Evolutionary conservation across 1,139 yeast genomes (phyloP).

Genomic region (Diutina neorugosa): DNA sequence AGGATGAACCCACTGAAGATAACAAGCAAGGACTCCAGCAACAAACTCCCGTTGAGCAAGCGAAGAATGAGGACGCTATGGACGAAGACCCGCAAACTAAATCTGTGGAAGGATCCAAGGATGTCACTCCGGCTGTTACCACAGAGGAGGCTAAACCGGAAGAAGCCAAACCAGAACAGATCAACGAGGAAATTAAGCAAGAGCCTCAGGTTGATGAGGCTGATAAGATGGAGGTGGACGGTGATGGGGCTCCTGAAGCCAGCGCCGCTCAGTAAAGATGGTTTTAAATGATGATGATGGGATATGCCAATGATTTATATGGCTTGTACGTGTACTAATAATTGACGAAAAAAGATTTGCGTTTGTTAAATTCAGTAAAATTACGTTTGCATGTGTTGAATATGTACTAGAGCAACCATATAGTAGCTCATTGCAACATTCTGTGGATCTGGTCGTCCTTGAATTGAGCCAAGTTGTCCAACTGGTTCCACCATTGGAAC

Average conservation of each 20-base stretch:
- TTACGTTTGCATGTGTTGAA: neutral
- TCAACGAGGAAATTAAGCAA: neutral
- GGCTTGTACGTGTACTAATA: neutral
- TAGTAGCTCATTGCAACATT: slow-evolving; percentile 11
- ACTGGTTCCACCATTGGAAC: slow-evolving; percentile 86
- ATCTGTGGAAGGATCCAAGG: too few species aligned
- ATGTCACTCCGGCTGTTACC: too few species aligned
- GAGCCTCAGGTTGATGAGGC: neutral
- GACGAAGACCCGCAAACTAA: too few species aligned
- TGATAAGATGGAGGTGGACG: neutral
- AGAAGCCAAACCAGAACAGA: neutral
- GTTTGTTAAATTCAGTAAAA: neutral
- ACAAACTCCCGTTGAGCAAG: neutral
- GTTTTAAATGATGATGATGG: neutral
- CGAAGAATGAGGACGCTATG: too few species aligned
- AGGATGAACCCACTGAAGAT: neutral
- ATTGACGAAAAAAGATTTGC: neutral
- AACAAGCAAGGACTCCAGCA: too few species aligned
- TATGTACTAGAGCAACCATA: neutral
- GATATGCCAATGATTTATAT: neutral
- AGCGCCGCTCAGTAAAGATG: neutral
- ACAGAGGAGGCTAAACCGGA: too few species aligned
- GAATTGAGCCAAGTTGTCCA: slow-evolving; percentile 42
- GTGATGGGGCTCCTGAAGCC: neutral
- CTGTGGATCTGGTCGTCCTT: slow-evolving; percentile 36